Evolutionary conservation across 2,329 filamentous ascomycete species (phyloP).

Genomic region (Penicillium crustosum): DNA sequence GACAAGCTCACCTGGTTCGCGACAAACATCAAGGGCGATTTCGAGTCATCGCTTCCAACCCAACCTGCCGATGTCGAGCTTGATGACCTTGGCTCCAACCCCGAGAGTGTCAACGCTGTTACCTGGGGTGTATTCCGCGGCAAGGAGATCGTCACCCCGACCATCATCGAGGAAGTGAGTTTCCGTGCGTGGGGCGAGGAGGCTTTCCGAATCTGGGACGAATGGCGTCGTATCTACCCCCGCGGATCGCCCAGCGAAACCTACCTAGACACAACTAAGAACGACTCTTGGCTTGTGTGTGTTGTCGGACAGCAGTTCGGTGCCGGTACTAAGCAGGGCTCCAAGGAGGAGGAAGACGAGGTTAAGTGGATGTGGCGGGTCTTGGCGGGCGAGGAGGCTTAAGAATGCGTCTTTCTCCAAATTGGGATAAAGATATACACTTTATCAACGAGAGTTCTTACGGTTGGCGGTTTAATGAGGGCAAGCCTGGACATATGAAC

Average conservation of each 20-base stretch:
- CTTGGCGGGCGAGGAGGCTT: conserved; percentile 30
- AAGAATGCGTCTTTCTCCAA: background rate
- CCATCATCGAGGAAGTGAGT: conserved; percentile 92
- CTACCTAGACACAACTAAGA: conserved; percentile 65
- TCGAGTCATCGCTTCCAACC: conserved; percentile 58
- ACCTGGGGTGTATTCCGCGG: conserved; percentile 96
- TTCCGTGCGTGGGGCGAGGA: conserved; percentile 95
- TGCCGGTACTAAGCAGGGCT: conserved; percentile 40
- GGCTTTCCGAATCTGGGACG: conserved; percentile 90
- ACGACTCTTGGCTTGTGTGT: conserved; percentile 86
- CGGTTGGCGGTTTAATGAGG: conserved; percentile 3
- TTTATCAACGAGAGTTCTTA: background rate
- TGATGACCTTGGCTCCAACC: conserved; percentile 33
- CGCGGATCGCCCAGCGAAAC: conserved; percentile 68
- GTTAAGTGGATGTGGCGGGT: conserved; percentile 43
- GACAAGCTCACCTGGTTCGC: conserved; percentile 84
- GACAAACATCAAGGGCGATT: conserved; percentile 73
- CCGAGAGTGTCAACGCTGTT: conserved; percentile 78
- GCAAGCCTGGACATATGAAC: conserved; percentile 10
- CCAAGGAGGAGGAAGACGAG: conserved; percentile 41
- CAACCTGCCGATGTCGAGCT: conserved; percentile 30
- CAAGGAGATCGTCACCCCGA: conserved; percentile 94
- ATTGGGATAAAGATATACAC: conserved; percentile 15
- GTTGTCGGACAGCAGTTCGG: conserved; percentile 49
- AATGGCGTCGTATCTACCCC: conserved; percentile 90